Conservation (phyloP, 805 yeast species). For the Barnettozyma vustinii region DNA sequence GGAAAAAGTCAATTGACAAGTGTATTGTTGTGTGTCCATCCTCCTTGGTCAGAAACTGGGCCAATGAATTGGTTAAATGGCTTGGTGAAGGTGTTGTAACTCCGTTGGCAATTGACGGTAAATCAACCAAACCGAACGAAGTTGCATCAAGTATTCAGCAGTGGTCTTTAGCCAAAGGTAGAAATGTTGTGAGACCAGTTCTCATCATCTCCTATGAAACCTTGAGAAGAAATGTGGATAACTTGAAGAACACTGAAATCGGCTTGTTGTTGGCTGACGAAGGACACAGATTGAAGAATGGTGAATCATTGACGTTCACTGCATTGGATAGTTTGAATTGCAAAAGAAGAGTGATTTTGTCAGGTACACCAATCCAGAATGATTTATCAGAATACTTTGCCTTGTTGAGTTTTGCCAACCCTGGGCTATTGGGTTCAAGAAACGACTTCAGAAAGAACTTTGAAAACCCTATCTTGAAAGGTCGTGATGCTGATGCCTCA, state of each 20-base stretch:
- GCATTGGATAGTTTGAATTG: constrained; percentile 82
- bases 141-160: constrained; percentile 61
- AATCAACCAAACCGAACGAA: constrained; percentile 64
- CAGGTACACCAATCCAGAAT: constrained; percentile 97
- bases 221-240: constrained; percentile 75
- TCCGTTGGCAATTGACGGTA: constrained; percentile 91
- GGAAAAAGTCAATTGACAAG: constrained; percentile 75
- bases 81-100: constrained; percentile 85
- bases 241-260: constrained; percentile 67
- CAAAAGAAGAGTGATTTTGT: constrained; percentile 81
- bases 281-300: constrained; percentile 80
- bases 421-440: constrained; percentile 84
- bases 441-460: constrained; percentile 78
- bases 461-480: constrained; percentile 72
- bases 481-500: constrained; percentile 86
- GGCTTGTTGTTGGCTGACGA: constrained; percentile 86
- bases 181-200: constrained; percentile 89
- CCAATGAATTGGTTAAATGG: constrained; percentile 93
- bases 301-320: constrained; percentile 87
- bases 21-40: constrained; percentile 95
- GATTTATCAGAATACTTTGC: constrained; percentile 93
- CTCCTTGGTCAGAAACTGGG: constrained; percentile 92
- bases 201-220: constrained; percentile 93
- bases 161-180: constrained; percentile 87
- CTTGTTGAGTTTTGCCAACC: constrained; percentile 85